phyloP scores from a whole-genome alignment of 2,329 filamentous ascomycete species.

The Sporothrix globosa region DNA sequence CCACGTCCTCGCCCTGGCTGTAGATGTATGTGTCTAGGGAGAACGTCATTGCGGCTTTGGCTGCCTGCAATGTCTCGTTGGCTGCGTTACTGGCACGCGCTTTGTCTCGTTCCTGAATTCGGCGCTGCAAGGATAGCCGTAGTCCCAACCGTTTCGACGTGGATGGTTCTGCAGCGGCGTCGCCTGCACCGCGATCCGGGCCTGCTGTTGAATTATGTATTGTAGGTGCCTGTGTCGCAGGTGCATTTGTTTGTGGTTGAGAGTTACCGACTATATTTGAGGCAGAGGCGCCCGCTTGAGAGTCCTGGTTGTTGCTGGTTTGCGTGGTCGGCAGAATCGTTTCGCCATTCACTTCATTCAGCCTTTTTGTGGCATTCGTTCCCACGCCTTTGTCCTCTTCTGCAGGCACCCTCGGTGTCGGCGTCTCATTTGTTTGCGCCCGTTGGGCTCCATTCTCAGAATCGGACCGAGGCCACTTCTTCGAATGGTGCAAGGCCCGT shows the following conservation, averaged over 20 bases:
- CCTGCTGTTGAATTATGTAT: background rate
- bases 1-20: constrained; percentile 36
- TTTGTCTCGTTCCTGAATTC: constrained; percentile 2
- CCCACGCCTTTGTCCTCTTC: background rate
- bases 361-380: no score
- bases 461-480: constrained; percentile 4
- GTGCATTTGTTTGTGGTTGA: background rate
- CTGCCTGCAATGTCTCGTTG: background rate
- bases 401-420: background rate
- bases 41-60: background rate
- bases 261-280: background rate
- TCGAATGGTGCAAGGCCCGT: background rate
- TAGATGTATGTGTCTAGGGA: constrained; percentile 41
- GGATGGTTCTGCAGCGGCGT: background rate
- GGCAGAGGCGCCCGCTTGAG: background rate
- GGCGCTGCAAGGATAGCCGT: background rate
- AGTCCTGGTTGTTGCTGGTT: background rate
- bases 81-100: background rate
- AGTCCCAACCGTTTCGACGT: background rate
- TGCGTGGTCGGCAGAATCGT: background rate
- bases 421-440: background rate
- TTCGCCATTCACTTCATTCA: background rate
- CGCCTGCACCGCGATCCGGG: background rate
- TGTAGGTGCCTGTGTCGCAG: background rate
- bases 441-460: background rate